Percentiles rank a stretch among this genome's conserved stretches.
Conservation (phyloP, 768 basidiomycete species). For the Auriculariales sp. region DNA sequence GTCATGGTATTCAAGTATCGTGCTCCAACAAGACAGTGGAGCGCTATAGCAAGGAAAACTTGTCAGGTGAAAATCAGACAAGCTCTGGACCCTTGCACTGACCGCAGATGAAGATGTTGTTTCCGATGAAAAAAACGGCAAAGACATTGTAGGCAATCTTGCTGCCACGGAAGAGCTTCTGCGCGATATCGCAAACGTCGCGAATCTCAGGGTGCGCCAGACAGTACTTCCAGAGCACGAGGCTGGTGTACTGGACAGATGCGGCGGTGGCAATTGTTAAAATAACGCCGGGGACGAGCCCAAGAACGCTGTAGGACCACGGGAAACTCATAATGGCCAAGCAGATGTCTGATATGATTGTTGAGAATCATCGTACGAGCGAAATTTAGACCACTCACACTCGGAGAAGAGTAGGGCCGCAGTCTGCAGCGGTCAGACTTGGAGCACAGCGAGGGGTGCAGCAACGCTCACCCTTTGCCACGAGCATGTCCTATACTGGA, state of each 20-base stretch:
- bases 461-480: constrained; percentile 30
- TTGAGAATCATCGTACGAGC: too few relatives aligned
- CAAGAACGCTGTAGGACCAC: constrained; percentile 23
- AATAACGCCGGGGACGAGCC: constrained; percentile 27
- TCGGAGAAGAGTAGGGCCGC: constrained; percentile 30
- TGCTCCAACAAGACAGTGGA: constrained; percentile 32
- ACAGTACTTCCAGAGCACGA: constrained; percentile 32
- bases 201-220: constrained; percentile 33
- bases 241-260: constrained; percentile 29
- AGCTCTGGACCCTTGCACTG: too few relatives aligned
- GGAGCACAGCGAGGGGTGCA: background rate
- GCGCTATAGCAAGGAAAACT: constrained; percentile 14
- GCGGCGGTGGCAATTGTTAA: constrained; percentile 26
- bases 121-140: constrained; percentile 35
- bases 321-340: constrained; percentile 27
- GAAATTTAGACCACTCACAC: too few relatives aligned
- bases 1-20: constrained; percentile 31
- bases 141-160: constrained; percentile 34
- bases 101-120: constrained; percentile 43
- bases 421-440: constrained; percentile 16
- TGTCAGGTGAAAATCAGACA: background rate
- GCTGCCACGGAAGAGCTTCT: constrained; percentile 20
- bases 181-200: constrained; percentile 38
- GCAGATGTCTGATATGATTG: too few relatives aligned
- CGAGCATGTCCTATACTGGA: constrained; percentile 27